Evolutionary conservation across 2,329 filamentous ascomycete genomes (phyloP).

Genomic region (Phyllosticta ampelicida): DNA sequence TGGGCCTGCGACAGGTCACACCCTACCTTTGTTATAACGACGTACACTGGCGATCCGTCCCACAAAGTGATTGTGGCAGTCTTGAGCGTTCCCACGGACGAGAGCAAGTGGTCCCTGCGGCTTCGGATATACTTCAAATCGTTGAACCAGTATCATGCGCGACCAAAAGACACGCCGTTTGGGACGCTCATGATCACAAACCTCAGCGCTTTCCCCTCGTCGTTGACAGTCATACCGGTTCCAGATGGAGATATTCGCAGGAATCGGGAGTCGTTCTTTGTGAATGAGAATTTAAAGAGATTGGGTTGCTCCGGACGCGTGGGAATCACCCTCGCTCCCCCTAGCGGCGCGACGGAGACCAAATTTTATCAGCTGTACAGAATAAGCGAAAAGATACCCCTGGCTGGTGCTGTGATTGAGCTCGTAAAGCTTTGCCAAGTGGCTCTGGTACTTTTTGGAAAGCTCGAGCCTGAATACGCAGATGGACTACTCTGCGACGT

Average conservation of each 20-base stretch:
- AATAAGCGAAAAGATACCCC: constrained; percentile 69
- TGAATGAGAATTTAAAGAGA: constrained; percentile 89
- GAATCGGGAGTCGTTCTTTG: constrained; percentile 74
- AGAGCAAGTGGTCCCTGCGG: constrained; percentile 66
- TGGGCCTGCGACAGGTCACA: constrained; percentile 90
- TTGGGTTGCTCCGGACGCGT: constrained; percentile 84
- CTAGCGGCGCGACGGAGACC: constrained; percentile 69
- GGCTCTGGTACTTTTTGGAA: constrained; percentile 77
- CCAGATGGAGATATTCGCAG: constrained; percentile 75
- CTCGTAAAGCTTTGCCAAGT: constrained; percentile 86
- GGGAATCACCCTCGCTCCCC: constrained; percentile 68
- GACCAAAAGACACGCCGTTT: constrained; percentile 67
- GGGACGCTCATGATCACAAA: constrained; percentile 92
- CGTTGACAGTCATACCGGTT: constrained; percentile 81
- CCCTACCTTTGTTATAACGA: constrained; percentile 83
- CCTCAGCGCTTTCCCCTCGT: constrained; percentile 81
- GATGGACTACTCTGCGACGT: constrained; percentile 89
- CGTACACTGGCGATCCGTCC: constrained; percentile 77
- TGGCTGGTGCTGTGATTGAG: constrained; percentile 72
- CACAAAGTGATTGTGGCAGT: constrained; percentile 72
- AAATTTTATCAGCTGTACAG: constrained; percentile 90
- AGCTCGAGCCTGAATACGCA: constrained; percentile 76
- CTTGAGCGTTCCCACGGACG: constrained; percentile 69
- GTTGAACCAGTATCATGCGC: constrained; percentile 73
- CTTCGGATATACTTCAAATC: constrained; percentile 78